Percentiles rank a stretch among this genome's conserved stretches.
Conservation (phyloP, 208 protist genomes). For the Trypanosoma mega region DNA sequence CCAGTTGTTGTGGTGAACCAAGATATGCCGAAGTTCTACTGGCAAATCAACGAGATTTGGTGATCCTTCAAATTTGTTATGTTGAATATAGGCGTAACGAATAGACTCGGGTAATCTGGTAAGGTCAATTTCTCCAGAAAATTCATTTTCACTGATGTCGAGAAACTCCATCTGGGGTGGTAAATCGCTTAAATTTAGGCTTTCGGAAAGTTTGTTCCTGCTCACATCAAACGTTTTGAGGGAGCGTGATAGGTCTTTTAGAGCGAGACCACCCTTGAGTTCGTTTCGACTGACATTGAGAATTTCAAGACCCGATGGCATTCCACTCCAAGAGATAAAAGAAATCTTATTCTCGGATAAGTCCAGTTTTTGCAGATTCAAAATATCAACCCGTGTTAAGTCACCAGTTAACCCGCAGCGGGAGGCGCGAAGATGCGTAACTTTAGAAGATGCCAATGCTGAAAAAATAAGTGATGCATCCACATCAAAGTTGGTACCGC, state of each 20-base stretch:
- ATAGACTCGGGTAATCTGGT: slow-evolving; percentile 37
- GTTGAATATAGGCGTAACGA: slow-evolving; percentile 34
- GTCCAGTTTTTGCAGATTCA: slow-evolving; percentile 21
- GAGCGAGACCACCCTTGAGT: slow-evolving; percentile 8
- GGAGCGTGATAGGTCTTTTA: slow-evolving; percentile 15
- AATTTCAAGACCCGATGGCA: slow-evolving; percentile 11
- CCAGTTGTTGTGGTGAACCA: slow-evolving; percentile 58
- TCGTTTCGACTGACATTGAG: slow-evolving; percentile 29
- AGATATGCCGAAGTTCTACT: slow-evolving; percentile 33
- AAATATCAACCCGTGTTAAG: neutral
- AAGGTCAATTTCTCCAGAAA: slow-evolving; percentile 33
- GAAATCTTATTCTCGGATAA: slow-evolving; percentile 29
- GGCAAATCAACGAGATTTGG: slow-evolving; percentile 40
- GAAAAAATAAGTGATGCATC: neutral
- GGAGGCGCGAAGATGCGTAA: neutral
- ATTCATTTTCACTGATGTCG: slow-evolving; percentile 38
- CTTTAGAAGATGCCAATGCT: neutral
- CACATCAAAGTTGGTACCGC: slow-evolving; percentile 1
- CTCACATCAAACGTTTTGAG: slow-evolving; percentile 34
- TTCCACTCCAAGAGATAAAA: neutral
- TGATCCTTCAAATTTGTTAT: slow-evolving; percentile 43
- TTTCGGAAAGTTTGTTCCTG: too few relatives aligned
- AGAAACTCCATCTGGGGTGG: too few relatives aligned
- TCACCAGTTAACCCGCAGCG: neutral
- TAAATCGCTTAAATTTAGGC: too few relatives aligned